These are phyloP conservation scores for Pythium aphanidermatum DNA, from an alignment of 352 stramenopile species.

Conservation along the genomic window DNA sequence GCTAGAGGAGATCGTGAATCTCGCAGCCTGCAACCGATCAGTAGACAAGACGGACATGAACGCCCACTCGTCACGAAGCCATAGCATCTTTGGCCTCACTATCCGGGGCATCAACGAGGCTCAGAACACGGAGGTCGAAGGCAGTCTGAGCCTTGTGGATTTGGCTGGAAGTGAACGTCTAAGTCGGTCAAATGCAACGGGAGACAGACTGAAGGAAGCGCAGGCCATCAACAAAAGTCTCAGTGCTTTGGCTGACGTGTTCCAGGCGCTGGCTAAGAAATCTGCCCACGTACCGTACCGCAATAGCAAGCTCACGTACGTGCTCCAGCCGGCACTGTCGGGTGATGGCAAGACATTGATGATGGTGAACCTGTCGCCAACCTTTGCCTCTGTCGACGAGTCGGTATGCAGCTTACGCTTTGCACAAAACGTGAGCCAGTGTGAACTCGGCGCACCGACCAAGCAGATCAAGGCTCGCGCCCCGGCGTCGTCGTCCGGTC, in stretches of 20 bases:
- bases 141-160: constrained; percentile 92
- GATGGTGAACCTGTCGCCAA: constrained; percentile 99
- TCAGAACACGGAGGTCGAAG: constrained; percentile 88
- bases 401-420: constrained; percentile 98
- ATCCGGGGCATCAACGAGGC: constrained; percentile 83
- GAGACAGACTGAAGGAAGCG: constrained; percentile 94
- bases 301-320: constrained; percentile 99
- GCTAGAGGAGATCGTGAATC: constrained; percentile 81
- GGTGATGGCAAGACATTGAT: constrained; percentile 99
- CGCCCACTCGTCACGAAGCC: constrained; percentile 94
- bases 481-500: constrained; percentile 12
- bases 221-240: constrained; percentile 99
- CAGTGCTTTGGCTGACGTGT: constrained; percentile 97
- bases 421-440: constrained; percentile 95
- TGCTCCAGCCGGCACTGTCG: constrained; percentile 97
- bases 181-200: constrained; percentile 88
- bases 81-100: constrained; percentile 98
- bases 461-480: constrained; percentile 72
- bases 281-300: constrained; percentile 95
- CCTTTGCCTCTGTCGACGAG: constrained; percentile 92
- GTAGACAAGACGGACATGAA: constrained; percentile 99
- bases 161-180: constrained; percentile 96
- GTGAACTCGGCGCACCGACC: constrained; percentile 94
- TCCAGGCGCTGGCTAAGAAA: constrained; percentile 96
- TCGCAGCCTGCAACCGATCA: constrained; percentile 91